These are phyloP conservation scores for Sporothrix brasiliensis DNA, from an alignment of 2,329 filamentous ascomycete genomes.

Conservation along the genomic window DNA sequence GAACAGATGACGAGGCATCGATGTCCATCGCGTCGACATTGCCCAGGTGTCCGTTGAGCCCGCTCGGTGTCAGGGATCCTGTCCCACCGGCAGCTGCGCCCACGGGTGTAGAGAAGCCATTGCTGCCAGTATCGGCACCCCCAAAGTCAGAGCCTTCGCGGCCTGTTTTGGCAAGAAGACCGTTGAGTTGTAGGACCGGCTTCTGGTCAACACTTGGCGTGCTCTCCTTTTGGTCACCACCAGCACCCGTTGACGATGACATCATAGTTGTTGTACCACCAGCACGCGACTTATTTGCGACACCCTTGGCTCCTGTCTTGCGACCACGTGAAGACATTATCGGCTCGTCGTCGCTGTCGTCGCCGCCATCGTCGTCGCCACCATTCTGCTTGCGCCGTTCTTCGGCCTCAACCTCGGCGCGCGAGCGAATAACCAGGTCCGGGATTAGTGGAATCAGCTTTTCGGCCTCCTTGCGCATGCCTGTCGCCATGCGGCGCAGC, in stretches of 20 bases:
- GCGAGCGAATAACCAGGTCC: constrained; percentile 84
- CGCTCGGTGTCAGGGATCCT: constrained; percentile 71
- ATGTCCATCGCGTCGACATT: constrained; percentile 86
- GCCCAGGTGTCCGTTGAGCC: constrained; percentile 65
- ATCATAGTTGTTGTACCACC: constrained; percentile 21
- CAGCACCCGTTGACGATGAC: background rate
- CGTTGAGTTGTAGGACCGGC: constrained; percentile 68
- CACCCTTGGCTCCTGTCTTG: constrained; percentile 78
- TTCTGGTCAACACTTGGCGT: constrained; percentile 78
- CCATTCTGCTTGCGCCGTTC: constrained; percentile 84
- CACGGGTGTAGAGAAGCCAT: constrained; percentile 83
- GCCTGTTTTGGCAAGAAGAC: constrained; percentile 57
- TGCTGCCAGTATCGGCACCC: constrained; percentile 74
- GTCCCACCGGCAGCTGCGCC: constrained; percentile 49
- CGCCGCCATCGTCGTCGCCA: constrained; percentile 76
- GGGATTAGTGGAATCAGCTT: constrained; percentile 95
- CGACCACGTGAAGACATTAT: constrained; percentile 97
- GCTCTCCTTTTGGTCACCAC: constrained; percentile 68
- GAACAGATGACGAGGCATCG: constrained; percentile 68
- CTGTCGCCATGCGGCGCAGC: constrained; percentile 86
- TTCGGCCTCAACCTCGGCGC: constrained; percentile 91
- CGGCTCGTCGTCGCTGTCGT: constrained; percentile 95
- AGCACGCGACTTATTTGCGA: constrained; percentile 67
- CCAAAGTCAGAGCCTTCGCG: constrained; percentile 75
- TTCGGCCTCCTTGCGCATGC: constrained; percentile 97